Evolutionary conservation across 768 basidiomycete species (phyloP), one percentile per base, ranked within the genome.

Genomic region (Collybiopsis luxurians): DNA sequence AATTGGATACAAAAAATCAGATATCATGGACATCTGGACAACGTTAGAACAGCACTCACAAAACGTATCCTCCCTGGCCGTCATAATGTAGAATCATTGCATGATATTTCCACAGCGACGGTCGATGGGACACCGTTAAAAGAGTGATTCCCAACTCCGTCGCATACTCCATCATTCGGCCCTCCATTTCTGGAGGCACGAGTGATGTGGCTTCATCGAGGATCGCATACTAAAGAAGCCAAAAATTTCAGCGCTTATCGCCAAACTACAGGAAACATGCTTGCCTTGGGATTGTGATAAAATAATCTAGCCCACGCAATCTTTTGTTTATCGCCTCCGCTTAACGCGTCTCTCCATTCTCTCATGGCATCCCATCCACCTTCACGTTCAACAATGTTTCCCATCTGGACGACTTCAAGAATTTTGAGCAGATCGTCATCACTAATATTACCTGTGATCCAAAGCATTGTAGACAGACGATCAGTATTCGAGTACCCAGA

Each of bases 261-360:
- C 30, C 57, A 42, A 54, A 59, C 19, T 28, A 48, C 44, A 34
- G 17, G 2, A 43, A 36, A 51, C 19, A 61, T 3, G 66, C 78
- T 61, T 60, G 86, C 93, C 81, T 93, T 95, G 10, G 96, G 96
- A 56, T 81, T 77, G 67, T 98, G 96, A 69, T 99, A 99, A 68
- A 98, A 99, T 62, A 99, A 70, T 62, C 96, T 77, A 12, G 94
- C 96, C 94, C 96, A 98, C 0, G 96, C 96, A 56, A 98, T 89
- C 73, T 95, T 87, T 73, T 98, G 95, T 70, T 98, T 93, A 70
- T 97, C 96, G 19, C 95, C 95, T 1, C 96, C 95, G 66, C 91
- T 94, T 31, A 98, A 73, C 2, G 90, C 83, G 68, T 97, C 95
- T 60, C 92, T 82, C 96, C 96, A 98, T 66, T 98, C 96, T 47